Evolutionary conservation across 768 basidiomycete species (phyloP).

Genomic region (Suillus americanus): DNA sequence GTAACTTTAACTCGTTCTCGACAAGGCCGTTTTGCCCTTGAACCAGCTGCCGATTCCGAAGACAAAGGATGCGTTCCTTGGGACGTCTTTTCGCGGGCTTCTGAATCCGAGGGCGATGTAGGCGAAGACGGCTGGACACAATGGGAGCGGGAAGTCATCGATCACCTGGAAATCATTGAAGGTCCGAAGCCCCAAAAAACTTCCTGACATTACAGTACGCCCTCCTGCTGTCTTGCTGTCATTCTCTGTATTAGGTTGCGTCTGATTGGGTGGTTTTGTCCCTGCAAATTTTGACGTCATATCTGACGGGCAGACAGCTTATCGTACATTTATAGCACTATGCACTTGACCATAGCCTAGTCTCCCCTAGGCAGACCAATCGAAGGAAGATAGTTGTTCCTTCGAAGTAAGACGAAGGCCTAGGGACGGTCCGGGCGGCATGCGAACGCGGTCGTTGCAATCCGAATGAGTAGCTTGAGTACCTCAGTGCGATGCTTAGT

Average conservation of each 20-base stretch:
- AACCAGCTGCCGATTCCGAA: slow-evolving; percentile 43
- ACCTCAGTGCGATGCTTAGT: not conserved
- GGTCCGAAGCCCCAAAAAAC: slow-evolving; percentile 14
- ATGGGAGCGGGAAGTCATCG: slow-evolving; percentile 85
- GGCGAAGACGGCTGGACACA: slow-evolving; percentile 67
- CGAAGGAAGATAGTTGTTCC: not conserved
- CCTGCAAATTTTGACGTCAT: not conserved
- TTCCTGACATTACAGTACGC: not conserved
- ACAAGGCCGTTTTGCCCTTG: slow-evolving; percentile 77
- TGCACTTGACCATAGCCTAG: not conserved
- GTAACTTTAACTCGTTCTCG: slow-evolving; percentile 87
- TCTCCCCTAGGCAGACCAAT: not conserved
- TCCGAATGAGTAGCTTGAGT: slow-evolving; percentile 2
- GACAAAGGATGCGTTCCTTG: slow-evolving; percentile 70
- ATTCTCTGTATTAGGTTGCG: not conserved
- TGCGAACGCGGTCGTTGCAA: not conserved
- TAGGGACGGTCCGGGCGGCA: not conserved
- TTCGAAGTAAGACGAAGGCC: not conserved
- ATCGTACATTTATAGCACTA: not conserved
- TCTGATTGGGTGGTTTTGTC: not conserved
- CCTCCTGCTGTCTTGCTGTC: too few species aligned
- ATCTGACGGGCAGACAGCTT: not conserved
- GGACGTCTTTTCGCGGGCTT: slow-evolving; percentile 67
- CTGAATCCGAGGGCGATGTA: slow-evolving; percentile 47
- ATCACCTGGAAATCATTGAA: slow-evolving; percentile 60